Evolutionary conservation across 768 basidiomycete genomes (phyloP), one percentile per base, ranked within the genome.

Genomic region (Phylloporus arenicola): DNA sequence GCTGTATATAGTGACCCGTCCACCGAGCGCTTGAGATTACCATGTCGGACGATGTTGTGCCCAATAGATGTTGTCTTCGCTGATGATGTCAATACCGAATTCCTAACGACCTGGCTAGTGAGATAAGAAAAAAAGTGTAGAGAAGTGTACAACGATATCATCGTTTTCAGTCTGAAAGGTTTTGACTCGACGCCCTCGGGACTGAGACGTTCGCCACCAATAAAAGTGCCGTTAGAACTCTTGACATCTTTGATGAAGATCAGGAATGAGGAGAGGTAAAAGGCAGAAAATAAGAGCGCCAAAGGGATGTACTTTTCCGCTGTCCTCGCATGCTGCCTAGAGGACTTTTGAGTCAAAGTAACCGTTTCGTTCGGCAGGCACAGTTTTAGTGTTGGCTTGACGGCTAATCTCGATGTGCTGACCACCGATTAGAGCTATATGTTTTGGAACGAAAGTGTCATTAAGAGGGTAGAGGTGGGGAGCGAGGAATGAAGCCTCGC

Each of bases 201-300:
- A 55, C 87, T 91, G 43, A 98, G 82, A 34, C 96, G 79, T 57
- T 97, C 92, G 50, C 91, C 86, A 60, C 98, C 97, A 67, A 99
- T 93, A 66, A 98, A 99, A 6, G 95, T 99, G 1, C 95, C 96
- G 57, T 99, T 99, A 1, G 91, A 93, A 57, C 88, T 92, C 74
- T 95, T 95, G 65, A 97, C 92, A 68, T 98, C 95, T 70, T 92
- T 95, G 76, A 99, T 98, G 75, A 73, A 95, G 70, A 98, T 93
- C 92, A 97, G 42, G 30, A 12, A 14, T 5, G 34, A 41, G 48
- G 27, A 6, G 40, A 54, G 53, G 25, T 56, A 56, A 38, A 52
- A 44, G 46, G 57, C 45, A 33, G 41, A 44, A 39, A 42, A 37
- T 31, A 31, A 37, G 35, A 25, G 22, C 20, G 47, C 3, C n/a